Conservation (phyloP, 2,329 filamentous ascomycete genomes). For the Exophiala bonariae region DNA sequence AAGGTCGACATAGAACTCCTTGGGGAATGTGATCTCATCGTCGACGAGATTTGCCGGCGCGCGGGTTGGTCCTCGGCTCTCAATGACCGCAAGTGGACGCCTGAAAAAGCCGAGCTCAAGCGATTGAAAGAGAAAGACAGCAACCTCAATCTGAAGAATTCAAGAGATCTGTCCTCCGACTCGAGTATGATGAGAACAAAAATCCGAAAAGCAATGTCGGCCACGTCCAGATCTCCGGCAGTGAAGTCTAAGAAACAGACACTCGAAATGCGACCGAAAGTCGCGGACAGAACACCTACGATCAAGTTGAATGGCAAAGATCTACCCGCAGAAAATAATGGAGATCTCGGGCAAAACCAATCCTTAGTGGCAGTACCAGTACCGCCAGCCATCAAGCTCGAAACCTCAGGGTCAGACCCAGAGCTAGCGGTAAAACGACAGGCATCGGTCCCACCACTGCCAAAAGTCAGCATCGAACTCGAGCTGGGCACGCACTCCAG, state of each 20-base stretch:
- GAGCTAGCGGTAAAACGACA: too few species aligned
- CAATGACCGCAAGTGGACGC: constrained; percentile 15
- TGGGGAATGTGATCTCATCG: constrained; percentile 91
- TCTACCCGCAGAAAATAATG: background rate
- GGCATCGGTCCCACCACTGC: background rate
- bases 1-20: constrained; percentile 95
- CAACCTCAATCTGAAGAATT: background rate
- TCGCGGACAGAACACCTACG: background rate
- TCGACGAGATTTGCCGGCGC: constrained; percentile 79
- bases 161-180: background rate
- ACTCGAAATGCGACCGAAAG: background rate
- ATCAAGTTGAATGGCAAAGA: too few species aligned
- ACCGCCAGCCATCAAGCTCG: too few species aligned
- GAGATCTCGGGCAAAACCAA: too few species aligned
- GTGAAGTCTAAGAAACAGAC: background rate
- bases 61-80: constrained; percentile 65
- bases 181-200: background rate
- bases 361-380: too few species aligned
- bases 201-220: background rate
- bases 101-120: constrained; percentile 4
- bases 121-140: background rate
- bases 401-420: too few species aligned
- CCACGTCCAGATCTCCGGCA: too few species aligned
- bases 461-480: constrained; percentile 22
- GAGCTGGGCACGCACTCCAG: constrained; percentile 18